Evolutionary conservation across 2,329 filamentous ascomycete genomes (phyloP).

Genomic region (Scedosporium apiospermum): DNA sequence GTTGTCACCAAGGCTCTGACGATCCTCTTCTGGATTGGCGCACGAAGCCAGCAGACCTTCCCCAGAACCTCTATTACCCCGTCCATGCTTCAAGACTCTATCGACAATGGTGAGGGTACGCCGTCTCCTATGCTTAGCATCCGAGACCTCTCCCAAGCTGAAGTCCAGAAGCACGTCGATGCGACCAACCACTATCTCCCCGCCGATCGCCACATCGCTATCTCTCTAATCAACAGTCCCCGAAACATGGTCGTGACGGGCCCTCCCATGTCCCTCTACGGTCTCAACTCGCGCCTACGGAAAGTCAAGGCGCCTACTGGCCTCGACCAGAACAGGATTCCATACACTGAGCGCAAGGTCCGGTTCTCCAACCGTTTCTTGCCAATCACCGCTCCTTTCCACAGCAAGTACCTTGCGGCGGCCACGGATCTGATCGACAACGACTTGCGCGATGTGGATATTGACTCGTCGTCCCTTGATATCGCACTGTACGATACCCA

Average conservation of each 20-base stretch:
- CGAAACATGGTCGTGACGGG: conserved; percentile 96
- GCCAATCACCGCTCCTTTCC: conserved; percentile 95
- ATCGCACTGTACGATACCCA: conserved; percentile 88
- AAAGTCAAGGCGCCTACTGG: conserved; percentile 98
- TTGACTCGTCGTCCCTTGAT: conserved; percentile 62
- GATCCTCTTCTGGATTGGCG: conserved; percentile 97
- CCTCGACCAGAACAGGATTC: conserved; percentile 87
- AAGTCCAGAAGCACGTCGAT: conserved; percentile 94
- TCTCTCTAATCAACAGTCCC: conserved; percentile 93
- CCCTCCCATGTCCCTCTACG: conserved; percentile 90
- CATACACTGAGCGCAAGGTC: conserved; percentile 90
- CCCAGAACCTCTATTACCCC: conserved; percentile 90
- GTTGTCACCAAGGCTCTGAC: conserved; percentile 73
- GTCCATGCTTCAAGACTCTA: conserved; percentile 81
- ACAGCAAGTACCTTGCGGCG: conserved; percentile 84
- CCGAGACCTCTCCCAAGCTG: conserved; percentile 75
- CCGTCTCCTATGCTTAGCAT: conserved; percentile 98
- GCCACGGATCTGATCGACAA: conserved; percentile 76
- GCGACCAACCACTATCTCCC: conserved; percentile 95
- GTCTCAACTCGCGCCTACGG: conserved; percentile 86
- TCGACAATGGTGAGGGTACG: conserved; percentile 87
- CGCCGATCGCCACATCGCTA: conserved; percentile 82
- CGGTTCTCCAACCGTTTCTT: conserved; percentile 96
- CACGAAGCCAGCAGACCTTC: conserved; percentile 94
- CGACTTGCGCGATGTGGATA: conserved; percentile 74